Evolutionary conservation across 208 protist species (phyloP), one percentile per base, ranked within the genome.

Genomic region (Wallacemonas collosoma): DNA sequence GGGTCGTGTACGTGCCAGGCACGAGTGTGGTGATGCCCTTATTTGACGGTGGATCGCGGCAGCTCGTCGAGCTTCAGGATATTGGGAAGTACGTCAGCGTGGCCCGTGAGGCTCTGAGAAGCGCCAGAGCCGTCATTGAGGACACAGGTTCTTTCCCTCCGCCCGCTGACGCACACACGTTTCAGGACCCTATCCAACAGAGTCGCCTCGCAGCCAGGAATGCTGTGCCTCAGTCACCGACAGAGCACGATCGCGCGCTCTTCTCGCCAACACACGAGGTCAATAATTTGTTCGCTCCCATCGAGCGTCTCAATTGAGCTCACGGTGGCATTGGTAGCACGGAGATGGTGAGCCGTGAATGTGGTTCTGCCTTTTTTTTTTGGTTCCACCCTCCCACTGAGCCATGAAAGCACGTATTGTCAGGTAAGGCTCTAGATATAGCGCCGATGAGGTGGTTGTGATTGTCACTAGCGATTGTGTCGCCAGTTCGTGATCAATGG

Each of bases 221-320:
- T 14, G 79, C 74, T 2, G 53, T 74, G 7, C 63, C 74, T 9
- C 4, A 38, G 14, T 17, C 41, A 1, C 14, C 67, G 5, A 68
- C 50, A 1, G 73, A 43, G 11, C 11, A 64, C 7, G 78, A 84
- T 35, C 71, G 64, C 5, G 75, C 79, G 0, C 66, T 89, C 41
- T 86, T 87, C 71, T 89, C 85, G 0, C 85, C 85, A 8, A 89
- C 74, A 5, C 85, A 89, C 71, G 65, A 64, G 12, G 70, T 61
- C 2, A 72, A 70, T 7, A 63, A 72, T 43, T 73, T 90, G 26
- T 77, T 90, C 15, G 56, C 82, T 1, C 85, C 81, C 1, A 71
- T 79, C n/a, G 81, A 89, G 56, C 67, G 80, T 15, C 48, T 85
- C 7, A 87, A 76, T 44, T 55, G 38, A 62, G 7, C 56, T 62